A percentile compares a stretch with the other conserved stretches of the same genome.
phyloP scores from a whole-genome alignment of 2,329 filamentous ascomycete genomes.

The Orbilia javanica region DNA sequence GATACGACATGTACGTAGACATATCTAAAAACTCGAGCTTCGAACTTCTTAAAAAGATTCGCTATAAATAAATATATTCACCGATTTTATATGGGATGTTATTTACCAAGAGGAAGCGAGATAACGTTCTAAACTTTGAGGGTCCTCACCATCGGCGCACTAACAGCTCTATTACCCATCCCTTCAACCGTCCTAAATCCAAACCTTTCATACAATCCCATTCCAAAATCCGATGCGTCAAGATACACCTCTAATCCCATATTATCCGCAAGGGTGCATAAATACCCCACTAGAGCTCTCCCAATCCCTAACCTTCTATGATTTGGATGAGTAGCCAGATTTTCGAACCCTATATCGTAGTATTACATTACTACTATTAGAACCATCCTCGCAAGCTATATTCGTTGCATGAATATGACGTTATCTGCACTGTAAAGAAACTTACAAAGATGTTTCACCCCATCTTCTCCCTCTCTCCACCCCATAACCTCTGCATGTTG shows the following conservation, averaged over 20 bases:
- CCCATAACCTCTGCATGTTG: constrained; percentile 30
- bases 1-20: too few relatives aligned
- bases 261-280: constrained; percentile 25
- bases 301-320: constrained; percentile 26
- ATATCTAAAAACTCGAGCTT: too few relatives aligned
- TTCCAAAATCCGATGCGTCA: constrained; percentile 42
- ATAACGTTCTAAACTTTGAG: not conserved
- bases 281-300: constrained; percentile 28
- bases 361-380: not conserved
- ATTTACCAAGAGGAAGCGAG: not conserved
- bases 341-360: constrained; percentile 25
- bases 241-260: constrained; percentile 22
- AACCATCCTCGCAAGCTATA: not conserved
- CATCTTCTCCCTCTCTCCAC: not conserved
- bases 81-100: too few relatives aligned
- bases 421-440: too few relatives aligned
- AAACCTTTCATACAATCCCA: constrained; percentile 41
- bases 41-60: too few relatives aligned
- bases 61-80: too few relatives aligned
- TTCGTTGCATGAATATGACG: not conserved
- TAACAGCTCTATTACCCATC: constrained; percentile 21
- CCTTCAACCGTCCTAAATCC: constrained; percentile 28
- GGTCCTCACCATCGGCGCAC: constrained; percentile 33
- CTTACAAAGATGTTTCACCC: constrained; percentile 34
- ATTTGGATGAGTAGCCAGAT: constrained; percentile 34